Evolutionary conservation across 202 grass and related monocot genomes (phyloP), one percentile per base, ranked within the genome.

Genomic region (Miscanthus sacchariflorus): DNA sequence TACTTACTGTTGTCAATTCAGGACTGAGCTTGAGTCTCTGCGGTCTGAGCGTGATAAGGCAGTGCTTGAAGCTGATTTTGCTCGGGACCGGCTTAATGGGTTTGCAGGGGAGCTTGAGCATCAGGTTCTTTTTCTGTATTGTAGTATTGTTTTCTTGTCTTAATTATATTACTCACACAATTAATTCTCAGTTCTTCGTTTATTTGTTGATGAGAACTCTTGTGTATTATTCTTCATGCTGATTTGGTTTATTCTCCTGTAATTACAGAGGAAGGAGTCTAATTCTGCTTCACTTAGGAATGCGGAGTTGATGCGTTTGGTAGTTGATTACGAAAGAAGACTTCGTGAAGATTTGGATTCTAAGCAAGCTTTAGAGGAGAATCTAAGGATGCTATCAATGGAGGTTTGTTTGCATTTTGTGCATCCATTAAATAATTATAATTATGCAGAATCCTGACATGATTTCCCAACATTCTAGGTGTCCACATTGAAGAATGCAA

Each of bases 251-350:
- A 30, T 64, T 81, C 61, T 76, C 4, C 42, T 46, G 69, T 92
- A 69, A 69, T 64, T 88, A 49, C 84, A 99, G 97, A 95, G 94
- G 84, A 97, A 95, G 74, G 94, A 95, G 90, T 88, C 97, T 84
- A 97, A 92, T 95, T 91, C 93, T 39, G 83, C 87, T 77, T 99
- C 93, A 25, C 86, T 91, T 58, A 93, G 94, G 93, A 99, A 97
- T 90, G 80, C 92, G 30, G 94, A 99, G 72, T 58, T 99, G 84
- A 99, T 88, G 81, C 91, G 91, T 45, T 88, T 99, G 84, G n/a
- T 99, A 49, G 80, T 96, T 88, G 97, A 95, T 91, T 93, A 97
- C 0, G 91, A 99, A 89, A 95, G 89, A 82, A 91, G 90, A 83
- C 68, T 97, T 6, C 89, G 94, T 81, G 94, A 99, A 92, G 89